Base-by-base conservation (phyloP, 345 rosid genomes). In the Citrus trifoliata region DNA sequence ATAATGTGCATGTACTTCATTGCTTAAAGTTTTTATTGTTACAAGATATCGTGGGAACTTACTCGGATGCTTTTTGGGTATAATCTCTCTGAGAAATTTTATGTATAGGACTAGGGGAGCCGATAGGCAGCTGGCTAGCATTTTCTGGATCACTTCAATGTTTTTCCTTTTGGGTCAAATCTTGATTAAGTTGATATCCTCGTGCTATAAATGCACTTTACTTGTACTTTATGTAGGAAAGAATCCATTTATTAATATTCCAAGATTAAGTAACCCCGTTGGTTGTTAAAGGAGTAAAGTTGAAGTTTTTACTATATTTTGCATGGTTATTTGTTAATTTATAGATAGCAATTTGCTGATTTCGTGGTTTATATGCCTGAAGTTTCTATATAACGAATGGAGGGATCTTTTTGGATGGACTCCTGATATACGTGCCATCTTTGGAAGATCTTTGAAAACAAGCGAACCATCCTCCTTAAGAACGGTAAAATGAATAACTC, bases 361-460 rank as follows among this genome's bases (percentile, higher is more conserved):
- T 33, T 22, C 61, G 25, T 75, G 64, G 67, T 80, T 35, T 38
- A 9, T 38, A 9, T 67, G 67, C n/a, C 55, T 82, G 78, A 73
- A 96, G 99, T 93, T 90, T 79, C 78, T 94, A 83, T 94, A 94
- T 85, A 89, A 90, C 77, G 97, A 91, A 82, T 93, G 94, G 99
- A 94, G 90, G 82, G 95, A 95, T 35, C 77, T 96, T 67, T 86
- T 91, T 71, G 93, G 90, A 73, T 88, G 93, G 88, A 78, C 92
- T 64, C 87, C 88, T 78, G 93, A 90, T 81, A 55, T 89, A 68
- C 88, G 91, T 21, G 79, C 91, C 64, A 82, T 96, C 73, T 80
- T 96, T 82, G 89, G 91, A 28, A 90, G 90, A 86, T 87, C 97
- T 69, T 80, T 88, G 91, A 89, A 88, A 38, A 88, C 90, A 82